Evolutionary conservation across 2,329 filamentous ascomycete genomes (phyloP).

Genomic region (Aspergillus oerlinghausenensis): DNA sequence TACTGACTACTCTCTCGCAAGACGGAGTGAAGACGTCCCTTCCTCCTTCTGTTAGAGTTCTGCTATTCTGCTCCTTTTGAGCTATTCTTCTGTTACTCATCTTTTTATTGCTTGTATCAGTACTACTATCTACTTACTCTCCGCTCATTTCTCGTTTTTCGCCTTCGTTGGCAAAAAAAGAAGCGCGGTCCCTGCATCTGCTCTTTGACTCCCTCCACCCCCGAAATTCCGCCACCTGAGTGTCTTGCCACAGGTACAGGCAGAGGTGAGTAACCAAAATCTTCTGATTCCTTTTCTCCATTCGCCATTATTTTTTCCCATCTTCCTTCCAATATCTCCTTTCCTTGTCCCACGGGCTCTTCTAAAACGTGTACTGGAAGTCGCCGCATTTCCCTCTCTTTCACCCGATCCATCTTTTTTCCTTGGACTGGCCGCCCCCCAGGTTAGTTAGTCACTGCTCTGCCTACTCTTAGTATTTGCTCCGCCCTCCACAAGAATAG

Average conservation of each 20-base stretch:
- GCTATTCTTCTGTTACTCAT: background rate
- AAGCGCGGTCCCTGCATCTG: slow-evolving; percentile 19
- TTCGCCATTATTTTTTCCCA: background rate
- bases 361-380: background rate
- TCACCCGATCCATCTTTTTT: slow-evolving; percentile 5
- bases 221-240: background rate
- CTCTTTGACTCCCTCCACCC: slow-evolving; percentile 1
- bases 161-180: slow-evolving; percentile 1
- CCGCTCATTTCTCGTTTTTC: background rate
- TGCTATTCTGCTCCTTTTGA: slow-evolving; percentile 1
- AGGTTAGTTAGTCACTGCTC: slow-evolving; percentile 4
- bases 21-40: background rate
- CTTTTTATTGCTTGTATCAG: background rate
- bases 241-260: background rate
- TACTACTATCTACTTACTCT: background rate
- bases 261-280: background rate
- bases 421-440: slow-evolving; percentile 6
- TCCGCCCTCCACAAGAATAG: slow-evolving; percentile 7
- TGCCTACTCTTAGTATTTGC: slow-evolving; percentile 8
- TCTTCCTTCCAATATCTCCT: background rate
- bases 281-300: background rate
- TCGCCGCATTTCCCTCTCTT: background rate
- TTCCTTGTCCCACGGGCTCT: slow-evolving; percentile 1
- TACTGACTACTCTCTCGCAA: background rate
- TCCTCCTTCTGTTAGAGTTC: no score